Percentiles rank a stretch among this genome's conserved stretches.
Evolutionary conservation across 2,329 filamentous ascomycete species (phyloP).

Genomic region (Fusarium annulatum): DNA sequence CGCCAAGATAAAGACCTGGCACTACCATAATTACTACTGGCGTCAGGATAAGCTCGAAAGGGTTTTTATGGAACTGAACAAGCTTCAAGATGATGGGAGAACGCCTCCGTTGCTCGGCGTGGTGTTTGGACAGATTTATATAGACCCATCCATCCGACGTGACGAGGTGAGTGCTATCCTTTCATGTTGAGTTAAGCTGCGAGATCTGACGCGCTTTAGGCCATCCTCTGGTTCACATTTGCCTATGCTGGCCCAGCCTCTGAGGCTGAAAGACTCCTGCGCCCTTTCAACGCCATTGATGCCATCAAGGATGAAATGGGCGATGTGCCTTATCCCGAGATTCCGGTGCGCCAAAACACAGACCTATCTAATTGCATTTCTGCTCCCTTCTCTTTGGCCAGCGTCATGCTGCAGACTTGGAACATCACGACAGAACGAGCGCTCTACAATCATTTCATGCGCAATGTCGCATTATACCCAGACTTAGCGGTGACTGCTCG

Average conservation of each 20-base stretch:
- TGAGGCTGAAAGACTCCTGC: not conserved
- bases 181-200: rapidly evolving
- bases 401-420: not conserved
- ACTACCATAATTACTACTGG: not conserved
- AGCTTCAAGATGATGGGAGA: not conserved
- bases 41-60: not conserved
- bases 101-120: not conserved
- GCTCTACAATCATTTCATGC: not conserved
- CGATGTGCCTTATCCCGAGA: not conserved
- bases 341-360: not conserved
- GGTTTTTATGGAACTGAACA: not conserved
- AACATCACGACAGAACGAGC: not conserved
- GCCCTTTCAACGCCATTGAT: not conserved
- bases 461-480: not conserved
- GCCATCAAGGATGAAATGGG: not conserved
- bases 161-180: not conserved
- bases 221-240: not conserved
- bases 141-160: rapidly evolving
- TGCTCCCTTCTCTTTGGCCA: not conserved
- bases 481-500: not conserved
- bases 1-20: not conserved
- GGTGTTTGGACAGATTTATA: not conserved
- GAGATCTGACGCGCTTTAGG: not conserved
- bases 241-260: not conserved
- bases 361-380: not conserved